Evolutionary conservation across 2,329 filamentous ascomycete genomes (phyloP).

Genomic region (Colletotrichum destructivum): DNA sequence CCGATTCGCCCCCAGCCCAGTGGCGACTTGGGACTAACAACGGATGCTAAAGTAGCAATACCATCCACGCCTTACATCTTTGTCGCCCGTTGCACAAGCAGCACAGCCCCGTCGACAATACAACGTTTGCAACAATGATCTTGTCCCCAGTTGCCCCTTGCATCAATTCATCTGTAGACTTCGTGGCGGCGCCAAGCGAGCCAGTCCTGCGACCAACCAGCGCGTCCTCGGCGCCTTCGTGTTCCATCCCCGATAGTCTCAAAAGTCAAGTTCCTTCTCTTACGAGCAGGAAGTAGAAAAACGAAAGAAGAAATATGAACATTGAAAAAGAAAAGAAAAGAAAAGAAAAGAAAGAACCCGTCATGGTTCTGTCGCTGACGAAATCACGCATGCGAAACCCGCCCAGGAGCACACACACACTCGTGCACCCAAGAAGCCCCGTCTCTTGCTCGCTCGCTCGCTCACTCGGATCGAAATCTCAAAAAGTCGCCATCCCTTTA

Average conservation of each 20-base stretch:
- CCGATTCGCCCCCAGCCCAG: background rate
- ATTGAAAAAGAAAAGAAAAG: background rate
- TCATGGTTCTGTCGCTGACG: background rate
- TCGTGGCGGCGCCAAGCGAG: constrained; percentile 21
- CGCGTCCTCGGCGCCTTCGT: constrained; percentile 14
- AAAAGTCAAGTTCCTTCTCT: background rate
- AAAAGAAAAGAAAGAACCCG: background rate
- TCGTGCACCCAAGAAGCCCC: background rate
- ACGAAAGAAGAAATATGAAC: constrained; percentile 7
- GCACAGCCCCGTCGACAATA: background rate
- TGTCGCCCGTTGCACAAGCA: constrained; percentile 9
- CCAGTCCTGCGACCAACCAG: constrained; percentile 11
- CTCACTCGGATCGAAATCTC: constrained; percentile 4
- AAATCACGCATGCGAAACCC: constrained; percentile 5
- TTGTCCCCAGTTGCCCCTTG: constrained; percentile 15
- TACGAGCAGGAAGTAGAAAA: constrained; percentile 5
- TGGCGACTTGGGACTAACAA: constrained; percentile 1
- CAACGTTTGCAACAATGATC: constrained; percentile 14
- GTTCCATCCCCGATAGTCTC: background rate
- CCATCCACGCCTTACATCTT: background rate
- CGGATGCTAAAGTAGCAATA: constrained; percentile 1
- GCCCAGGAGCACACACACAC: background rate
- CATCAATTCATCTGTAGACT: constrained; percentile 26
- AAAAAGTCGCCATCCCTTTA: constrained; percentile 48
- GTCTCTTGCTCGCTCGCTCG: constrained; percentile 2